Evolutionary conservation across 2,329 filamentous ascomycete genomes (phyloP).

Genomic region (Xylaria sp.): DNA sequence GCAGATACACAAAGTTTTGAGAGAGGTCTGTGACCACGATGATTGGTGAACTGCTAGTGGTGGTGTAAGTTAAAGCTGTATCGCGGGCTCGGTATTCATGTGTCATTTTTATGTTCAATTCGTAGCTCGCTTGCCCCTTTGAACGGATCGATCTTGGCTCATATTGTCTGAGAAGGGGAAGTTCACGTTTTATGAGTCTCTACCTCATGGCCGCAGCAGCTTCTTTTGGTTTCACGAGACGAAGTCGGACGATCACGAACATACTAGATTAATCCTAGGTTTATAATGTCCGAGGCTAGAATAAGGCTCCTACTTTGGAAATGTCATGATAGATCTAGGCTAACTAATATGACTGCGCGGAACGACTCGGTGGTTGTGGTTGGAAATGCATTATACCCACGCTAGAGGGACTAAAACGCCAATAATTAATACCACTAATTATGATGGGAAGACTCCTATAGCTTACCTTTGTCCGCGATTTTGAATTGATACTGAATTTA

Average conservation of each 20-base stretch:
- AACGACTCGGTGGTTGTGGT: too few species aligned
- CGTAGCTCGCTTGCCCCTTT: neutral
- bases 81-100: neutral
- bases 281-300: neutral
- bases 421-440: too few species aligned
- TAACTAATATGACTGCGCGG: neutral
- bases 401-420: too few species aligned
- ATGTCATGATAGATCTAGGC: neutral
- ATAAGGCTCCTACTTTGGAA: neutral
- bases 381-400: too few species aligned
- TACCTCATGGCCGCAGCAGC: too few species aligned
- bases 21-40: neutral
- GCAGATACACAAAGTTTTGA: neutral
- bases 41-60: neutral
- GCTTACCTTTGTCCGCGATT: too few species aligned
- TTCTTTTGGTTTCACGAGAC: too few species aligned
- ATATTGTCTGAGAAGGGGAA: too few species aligned
- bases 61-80: neutral
- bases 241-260: neutral
- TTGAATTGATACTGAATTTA: too few species aligned
- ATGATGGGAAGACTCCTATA: too few species aligned
- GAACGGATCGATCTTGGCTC: too few species aligned
- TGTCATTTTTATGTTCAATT: neutral
- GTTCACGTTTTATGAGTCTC: too few species aligned
- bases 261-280: neutral